Evolutionary conservation across 805 yeast species (phyloP).

Genomic region (Debaryomyces castellii): DNA sequence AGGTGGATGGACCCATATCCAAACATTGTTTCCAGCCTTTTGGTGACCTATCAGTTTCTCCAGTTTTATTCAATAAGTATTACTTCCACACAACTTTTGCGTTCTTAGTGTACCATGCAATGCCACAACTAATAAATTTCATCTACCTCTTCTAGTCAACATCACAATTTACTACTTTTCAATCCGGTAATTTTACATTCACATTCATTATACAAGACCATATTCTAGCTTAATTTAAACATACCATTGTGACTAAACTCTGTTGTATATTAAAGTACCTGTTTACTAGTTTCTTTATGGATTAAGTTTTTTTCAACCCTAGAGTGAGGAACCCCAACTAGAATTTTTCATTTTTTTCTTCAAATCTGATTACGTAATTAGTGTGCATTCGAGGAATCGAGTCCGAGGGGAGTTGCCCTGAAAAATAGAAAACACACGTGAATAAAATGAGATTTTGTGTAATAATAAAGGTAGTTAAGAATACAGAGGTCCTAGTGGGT

Average conservation of each 20-base stretch:
- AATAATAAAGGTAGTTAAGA: too few relatives aligned
- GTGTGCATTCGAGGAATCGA: background rate
- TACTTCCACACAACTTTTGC: too few relatives aligned
- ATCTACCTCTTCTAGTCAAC: background rate
- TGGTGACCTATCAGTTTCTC: too few relatives aligned
- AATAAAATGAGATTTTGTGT: background rate
- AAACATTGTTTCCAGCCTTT: too few relatives aligned
- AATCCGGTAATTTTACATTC: background rate
- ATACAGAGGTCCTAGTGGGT: too few relatives aligned
- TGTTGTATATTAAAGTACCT: slow-evolving; percentile 1
- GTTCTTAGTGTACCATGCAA: background rate
- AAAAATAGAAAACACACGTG: background rate
- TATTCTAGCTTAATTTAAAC: background rate
- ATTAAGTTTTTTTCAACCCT: slow-evolving; percentile 1
- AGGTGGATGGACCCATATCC: too few relatives aligned
- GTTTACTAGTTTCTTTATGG: background rate
- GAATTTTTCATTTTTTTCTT: slow-evolving; percentile 1
- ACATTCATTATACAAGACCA: background rate
- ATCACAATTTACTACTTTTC: background rate
- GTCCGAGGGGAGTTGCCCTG: background rate
- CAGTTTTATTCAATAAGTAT: too few relatives aligned
- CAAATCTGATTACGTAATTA: background rate
- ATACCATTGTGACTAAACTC: slow-evolving; percentile 2
- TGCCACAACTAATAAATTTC: background rate
- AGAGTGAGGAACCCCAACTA: background rate